phyloP scores from a whole-genome alignment of 2,329 filamentous ascomycete genomes.

The Trichophyton equinum region DNA sequence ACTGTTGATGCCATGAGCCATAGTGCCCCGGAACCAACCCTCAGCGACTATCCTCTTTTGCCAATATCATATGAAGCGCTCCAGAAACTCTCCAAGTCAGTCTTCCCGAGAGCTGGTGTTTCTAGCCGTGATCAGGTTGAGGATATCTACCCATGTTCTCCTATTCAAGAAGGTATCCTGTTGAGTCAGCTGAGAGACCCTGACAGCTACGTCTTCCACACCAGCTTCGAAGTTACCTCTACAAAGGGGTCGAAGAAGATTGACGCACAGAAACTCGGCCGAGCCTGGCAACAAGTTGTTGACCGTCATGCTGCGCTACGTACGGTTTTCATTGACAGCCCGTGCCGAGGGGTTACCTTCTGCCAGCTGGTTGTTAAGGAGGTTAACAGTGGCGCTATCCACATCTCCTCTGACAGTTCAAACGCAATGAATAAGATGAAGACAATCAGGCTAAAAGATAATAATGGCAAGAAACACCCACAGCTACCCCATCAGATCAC shows the following conservation, averaged over 20 bases:
- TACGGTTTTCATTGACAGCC: conserved; percentile 26
- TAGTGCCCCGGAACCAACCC: conserved; percentile 20
- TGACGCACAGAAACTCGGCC: conserved; percentile 19
- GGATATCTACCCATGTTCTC: conserved; percentile 23
- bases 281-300: conserved; percentile 24
- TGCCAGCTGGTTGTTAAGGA: conserved; percentile 28
- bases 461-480: conserved; percentile 6
- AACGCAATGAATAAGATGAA: conserved; percentile 9
- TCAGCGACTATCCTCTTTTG: conserved; percentile 36
- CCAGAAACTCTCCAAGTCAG: conserved; percentile 25
- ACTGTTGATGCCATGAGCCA: conserved; percentile 19
- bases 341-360: conserved; percentile 25
- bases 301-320: conserved; percentile 24
- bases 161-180: conserved; percentile 18
- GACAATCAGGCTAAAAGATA: conserved; percentile 8
- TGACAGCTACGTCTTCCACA: conserved; percentile 26
- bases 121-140: conserved; percentile 27
- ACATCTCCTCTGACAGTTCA: conserved; percentile 11
- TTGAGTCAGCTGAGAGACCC: conserved; percentile 27
- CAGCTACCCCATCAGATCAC: conserved; percentile 29
- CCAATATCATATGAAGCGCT: conserved; percentile 33
- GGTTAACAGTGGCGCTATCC: conserved; percentile 18
- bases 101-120: conserved; percentile 25
- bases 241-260: conserved; percentile 11
- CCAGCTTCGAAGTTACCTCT: conserved; percentile 22